phyloP scores from a whole-genome alignment of 1,139 yeast genomes.

The Lodderomyces elongisporus region DNA sequence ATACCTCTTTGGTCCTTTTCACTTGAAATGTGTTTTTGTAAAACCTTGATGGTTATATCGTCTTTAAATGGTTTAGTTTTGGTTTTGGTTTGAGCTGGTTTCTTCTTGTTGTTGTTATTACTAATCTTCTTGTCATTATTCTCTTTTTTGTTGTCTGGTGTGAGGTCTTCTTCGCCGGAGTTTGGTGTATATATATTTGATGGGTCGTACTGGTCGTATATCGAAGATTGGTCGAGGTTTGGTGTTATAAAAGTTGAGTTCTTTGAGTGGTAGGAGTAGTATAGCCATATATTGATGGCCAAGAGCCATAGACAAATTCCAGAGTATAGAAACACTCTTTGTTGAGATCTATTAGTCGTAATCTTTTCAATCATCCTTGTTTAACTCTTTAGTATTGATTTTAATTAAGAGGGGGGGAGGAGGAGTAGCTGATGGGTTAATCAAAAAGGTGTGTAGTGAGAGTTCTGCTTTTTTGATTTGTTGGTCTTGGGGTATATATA shows the following conservation, averaged over 20 bases:
- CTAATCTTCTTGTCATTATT: neutral
- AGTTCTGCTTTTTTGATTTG: no score
- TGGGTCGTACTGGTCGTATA: slow-evolving; percentile 10
- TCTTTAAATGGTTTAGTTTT: slow-evolving; percentile 4
- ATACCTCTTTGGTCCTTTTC: slow-evolving; percentile 8
- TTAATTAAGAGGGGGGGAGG: no score
- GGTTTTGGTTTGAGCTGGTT: neutral
- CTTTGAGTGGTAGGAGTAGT: slow-evolving; percentile 4
- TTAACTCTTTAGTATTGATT: no score
- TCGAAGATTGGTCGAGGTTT: slow-evolving; percentile 6
- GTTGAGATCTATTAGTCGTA: slow-evolving; percentile 9
- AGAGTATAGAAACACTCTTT: slow-evolving; percentile 9
- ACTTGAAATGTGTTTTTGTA: slow-evolving; percentile 7
- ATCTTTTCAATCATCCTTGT: slow-evolving; percentile 12
- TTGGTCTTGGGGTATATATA: no score
- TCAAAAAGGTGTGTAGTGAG: no score
- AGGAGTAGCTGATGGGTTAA: no score
- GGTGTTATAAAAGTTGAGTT: neutral
- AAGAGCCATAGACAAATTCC: slow-evolving; percentile 10
- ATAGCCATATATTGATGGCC: slow-evolving; percentile 11
- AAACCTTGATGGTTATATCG: slow-evolving; percentile 10
- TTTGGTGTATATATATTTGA: slow-evolving; percentile 1
- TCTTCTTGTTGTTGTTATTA: neutral
- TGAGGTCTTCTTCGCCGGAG: neutral
- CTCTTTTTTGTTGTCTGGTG: neutral